Percentiles rank a stretch among this genome's conserved stretches.
Evolutionary conservation across 192 early-diverging fungal genomes (phyloP).

Genomic region (Coemansia aciculifera): DNA sequence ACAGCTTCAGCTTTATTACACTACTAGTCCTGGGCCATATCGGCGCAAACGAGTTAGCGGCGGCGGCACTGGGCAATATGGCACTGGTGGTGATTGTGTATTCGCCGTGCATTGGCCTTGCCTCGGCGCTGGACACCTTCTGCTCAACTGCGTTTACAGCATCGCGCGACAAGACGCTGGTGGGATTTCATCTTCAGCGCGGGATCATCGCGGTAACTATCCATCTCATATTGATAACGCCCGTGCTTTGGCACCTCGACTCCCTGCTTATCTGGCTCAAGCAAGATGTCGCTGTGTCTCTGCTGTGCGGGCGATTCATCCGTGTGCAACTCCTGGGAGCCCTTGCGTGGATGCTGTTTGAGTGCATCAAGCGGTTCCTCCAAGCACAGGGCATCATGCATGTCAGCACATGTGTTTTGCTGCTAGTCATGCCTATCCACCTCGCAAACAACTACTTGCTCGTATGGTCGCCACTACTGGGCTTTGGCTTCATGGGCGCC

Average conservation of each 20-base stretch:
- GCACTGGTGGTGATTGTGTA: slow-evolving; percentile 69
- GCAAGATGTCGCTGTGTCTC: slow-evolving; percentile 74
- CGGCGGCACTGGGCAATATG: slow-evolving; percentile 71
- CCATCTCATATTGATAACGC: slow-evolving; percentile 69
- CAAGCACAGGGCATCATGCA: slow-evolving; percentile 93
- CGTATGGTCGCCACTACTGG: slow-evolving; percentile 69
- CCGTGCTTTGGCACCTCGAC: slow-evolving; percentile 73
- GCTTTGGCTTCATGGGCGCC: slow-evolving; percentile 81
- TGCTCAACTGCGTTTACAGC: slow-evolving; percentile 74
- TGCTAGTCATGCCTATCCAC: slow-evolving; percentile 72
- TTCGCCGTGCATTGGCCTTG: slow-evolving; percentile 67
- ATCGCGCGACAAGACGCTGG: slow-evolving; percentile 61
- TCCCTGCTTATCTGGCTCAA: slow-evolving; percentile 63
- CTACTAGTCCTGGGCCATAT: slow-evolving; percentile 66
- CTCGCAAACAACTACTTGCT: slow-evolving; percentile 73
- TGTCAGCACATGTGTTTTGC: slow-evolving; percentile 71
- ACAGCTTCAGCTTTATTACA: slow-evolving; percentile 64
- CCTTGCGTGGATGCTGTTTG: slow-evolving; percentile 76
- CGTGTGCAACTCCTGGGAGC: slow-evolving; percentile 69
- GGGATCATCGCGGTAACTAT: slow-evolving; percentile 73
- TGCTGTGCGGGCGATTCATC: slow-evolving; percentile 70
- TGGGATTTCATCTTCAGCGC: slow-evolving; percentile 79
- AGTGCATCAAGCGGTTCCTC: slow-evolving; percentile 82
- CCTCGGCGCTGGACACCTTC: slow-evolving; percentile 75
- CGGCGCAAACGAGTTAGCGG: slow-evolving; percentile 67